Conservation (phyloP, 2,329 filamentous ascomycete genomes). For the Colletotrichum brevisporum region DNA sequence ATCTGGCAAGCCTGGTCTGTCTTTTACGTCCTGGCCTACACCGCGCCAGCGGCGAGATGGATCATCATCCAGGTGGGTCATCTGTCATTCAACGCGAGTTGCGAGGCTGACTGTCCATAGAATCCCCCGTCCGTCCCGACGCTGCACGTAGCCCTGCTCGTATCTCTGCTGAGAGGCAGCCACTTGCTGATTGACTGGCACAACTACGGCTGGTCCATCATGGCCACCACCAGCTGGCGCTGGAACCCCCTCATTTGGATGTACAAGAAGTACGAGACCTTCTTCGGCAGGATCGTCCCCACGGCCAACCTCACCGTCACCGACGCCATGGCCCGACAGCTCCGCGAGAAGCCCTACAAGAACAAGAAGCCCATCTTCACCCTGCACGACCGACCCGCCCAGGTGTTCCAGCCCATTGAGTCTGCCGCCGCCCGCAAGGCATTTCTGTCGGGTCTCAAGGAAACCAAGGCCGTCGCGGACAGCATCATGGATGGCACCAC, state of each 20-base stretch:
- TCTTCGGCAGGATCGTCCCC: conserved; percentile 76
- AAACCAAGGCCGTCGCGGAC: conserved; percentile 72
- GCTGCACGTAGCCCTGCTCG: conserved; percentile 79
- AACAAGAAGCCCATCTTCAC: conserved; percentile 77
- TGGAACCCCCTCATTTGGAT: conserved; percentile 82
- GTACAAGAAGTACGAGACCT: conserved; percentile 82
- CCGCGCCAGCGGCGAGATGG: conserved; percentile 82
- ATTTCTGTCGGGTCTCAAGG: conserved; percentile 76
- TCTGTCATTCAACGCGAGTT: background rate
- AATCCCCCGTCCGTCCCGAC: conserved; percentile 97
- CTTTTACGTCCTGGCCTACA: conserved; percentile 80
- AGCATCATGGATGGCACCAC: conserved; percentile 71
- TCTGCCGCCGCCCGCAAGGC: conserved; percentile 58
- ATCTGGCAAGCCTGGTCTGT: conserved; percentile 84
- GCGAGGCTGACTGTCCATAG: conserved; percentile 56
- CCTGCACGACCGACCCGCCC: conserved; percentile 88
- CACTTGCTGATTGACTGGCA: conserved; percentile 96
- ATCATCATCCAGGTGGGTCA: conserved; percentile 81
- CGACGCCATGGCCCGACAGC: conserved; percentile 84
- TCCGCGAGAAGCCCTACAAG: conserved; percentile 74
- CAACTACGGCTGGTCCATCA: conserved; percentile 97
- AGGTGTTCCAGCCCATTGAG: conserved; percentile 81
- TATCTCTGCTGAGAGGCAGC: conserved; percentile 84
- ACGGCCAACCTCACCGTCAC: conserved; percentile 89
- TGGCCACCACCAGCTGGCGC: conserved; percentile 72